Conservation (phyloP, 164 flowering plant genomes). For the Magnolia officinalis region DNA sequence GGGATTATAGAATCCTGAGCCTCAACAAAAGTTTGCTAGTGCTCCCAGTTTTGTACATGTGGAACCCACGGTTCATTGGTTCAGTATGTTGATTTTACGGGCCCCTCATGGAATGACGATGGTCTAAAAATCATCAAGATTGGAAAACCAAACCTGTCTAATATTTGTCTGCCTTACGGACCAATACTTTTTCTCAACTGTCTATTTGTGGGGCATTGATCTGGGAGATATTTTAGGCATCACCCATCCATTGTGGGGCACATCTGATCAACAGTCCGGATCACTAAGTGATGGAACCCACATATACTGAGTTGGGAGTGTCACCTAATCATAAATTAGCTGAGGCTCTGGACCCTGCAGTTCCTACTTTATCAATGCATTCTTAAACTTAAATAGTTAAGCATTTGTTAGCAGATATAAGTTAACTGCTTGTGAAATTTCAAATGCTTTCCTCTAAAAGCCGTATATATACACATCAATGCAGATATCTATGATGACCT, state of each 20-base stretch:
- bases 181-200: neutral
- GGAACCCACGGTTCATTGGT: neutral
- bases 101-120: neutral
- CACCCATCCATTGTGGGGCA: too few relatives aligned
- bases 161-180: neutral
- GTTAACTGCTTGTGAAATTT: neutral
- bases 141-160: neutral
- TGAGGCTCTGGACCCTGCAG: too few relatives aligned
- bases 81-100: neutral
- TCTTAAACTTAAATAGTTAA: neutral
- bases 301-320: too few relatives aligned
- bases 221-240: too few relatives aligned
- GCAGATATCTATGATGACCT: conserved; percentile 90
- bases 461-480: neutral
- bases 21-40: neutral
- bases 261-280: too few relatives aligned
- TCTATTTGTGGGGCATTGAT: neutral
- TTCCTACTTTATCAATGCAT: too few relatives aligned
- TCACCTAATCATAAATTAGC: too few relatives aligned
- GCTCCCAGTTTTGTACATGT: neutral
- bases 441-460: neutral
- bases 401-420: neutral
- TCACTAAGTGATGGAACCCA: too few relatives aligned
- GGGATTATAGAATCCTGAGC: neutral
- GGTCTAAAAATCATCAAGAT: neutral